phyloP scores from a whole-genome alignment of 495 filamentous ascomycete species.

The Clohesyomyces aquaticus region DNA sequence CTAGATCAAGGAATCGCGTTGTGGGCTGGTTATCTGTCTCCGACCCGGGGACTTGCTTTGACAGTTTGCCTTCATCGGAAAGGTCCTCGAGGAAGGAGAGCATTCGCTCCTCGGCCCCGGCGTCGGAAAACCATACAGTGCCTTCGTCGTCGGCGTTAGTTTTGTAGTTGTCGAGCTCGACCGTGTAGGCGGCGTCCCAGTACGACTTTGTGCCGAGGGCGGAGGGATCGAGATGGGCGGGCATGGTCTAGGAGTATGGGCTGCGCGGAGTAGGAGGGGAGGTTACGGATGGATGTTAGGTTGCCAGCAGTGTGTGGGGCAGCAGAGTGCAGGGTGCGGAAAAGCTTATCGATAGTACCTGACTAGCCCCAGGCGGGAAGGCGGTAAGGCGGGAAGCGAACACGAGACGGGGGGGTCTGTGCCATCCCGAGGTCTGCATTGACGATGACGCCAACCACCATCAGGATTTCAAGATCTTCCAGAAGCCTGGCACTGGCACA shows the following conservation, averaged over 20 bases:
- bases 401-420: not conserved
- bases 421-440: too few species aligned
- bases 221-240: constrained; percentile 61
- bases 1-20: constrained; percentile 69
- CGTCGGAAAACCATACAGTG: constrained; percentile 78
- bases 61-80: constrained; percentile 37
- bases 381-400: not conserved
- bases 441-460: constrained; percentile 14
- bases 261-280: too few species aligned
- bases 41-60: constrained; percentile 9
- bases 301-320: not conserved
- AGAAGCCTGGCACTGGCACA: too few species aligned
- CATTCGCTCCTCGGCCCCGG: constrained; percentile 65
- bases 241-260: too few species aligned
- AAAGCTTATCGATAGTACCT: constrained; percentile 29
- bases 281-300: not conserved
- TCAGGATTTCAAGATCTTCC: not conserved
- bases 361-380: too few species aligned
- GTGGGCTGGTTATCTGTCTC: not conserved
- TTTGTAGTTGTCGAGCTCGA: constrained; percentile 65
- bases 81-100: constrained; percentile 56
- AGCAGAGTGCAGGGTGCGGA: not conserved
- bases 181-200: constrained; percentile 70
- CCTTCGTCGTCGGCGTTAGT: constrained; percentile 65
- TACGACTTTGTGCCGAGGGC: constrained; percentile 72